Base-by-base conservation (phyloP, 2,329 filamentous ascomycete genomes). In the Cytospora mali region DNA sequence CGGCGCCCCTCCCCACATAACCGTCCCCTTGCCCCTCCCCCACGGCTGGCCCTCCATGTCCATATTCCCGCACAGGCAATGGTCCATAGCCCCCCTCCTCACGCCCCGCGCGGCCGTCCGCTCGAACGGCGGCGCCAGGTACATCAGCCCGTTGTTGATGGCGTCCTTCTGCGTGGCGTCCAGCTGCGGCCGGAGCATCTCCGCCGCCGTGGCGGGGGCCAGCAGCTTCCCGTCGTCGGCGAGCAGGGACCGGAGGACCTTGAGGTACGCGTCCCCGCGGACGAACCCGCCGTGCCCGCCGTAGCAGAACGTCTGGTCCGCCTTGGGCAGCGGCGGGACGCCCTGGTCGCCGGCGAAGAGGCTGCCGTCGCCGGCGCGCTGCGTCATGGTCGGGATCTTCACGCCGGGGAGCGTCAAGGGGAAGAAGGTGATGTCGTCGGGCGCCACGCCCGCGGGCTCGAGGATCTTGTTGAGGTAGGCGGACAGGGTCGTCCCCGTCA, bases 161-260 rank as follows among this genome's bases (percentile, higher is more conserved):
- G 0, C 69, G 64, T 1, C 74, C 71, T 56, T 74, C 70, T 57
- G 68, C 68, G 3, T 54, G 9, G 16, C 48, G 28, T 3, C 71
- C 0, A 86, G 75, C 51, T 82, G 82, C 0, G 81, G 75, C 58
- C 72, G 68, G 67, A 85, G 84, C 73, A 86, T 76, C 52, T 73
- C 68, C 0, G 79, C 74, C 0, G 80, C 75, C 0, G 77, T 82
- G 3, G 70, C 71, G 0, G 72, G 71, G 23, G 71, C 75, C 2
- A 86, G 74, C 0, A 86, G 64, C 57, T 75, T 80, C 3, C 76
- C 78, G 55, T 85, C 81, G 39, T 84, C 78, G 1, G 73, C 70
- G 0, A 84, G 72, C 2, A 86, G 67, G 2, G 80, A 81, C 4
- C 73, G 74, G 3, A 82, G 67, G 2, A 85, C 71, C 52, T 77